Evolutionary conservation across 139 green algal genomes (phyloP), one percentile per base, ranked within the genome.

Genomic region (Micromonas commoda): DNA sequence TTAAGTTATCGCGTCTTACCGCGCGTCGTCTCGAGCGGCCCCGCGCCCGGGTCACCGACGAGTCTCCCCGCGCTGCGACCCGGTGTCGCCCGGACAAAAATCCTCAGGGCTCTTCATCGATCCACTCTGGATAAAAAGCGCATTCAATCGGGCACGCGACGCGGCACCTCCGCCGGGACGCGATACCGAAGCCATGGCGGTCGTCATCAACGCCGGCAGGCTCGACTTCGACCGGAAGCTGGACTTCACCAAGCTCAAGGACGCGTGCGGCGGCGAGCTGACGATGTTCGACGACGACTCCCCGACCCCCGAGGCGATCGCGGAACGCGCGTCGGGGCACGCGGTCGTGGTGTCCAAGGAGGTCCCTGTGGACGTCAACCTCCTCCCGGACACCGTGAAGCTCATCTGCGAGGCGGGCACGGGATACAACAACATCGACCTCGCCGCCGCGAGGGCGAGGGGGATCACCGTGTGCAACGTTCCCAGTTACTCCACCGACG

Each of bases 381-480:
- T 70, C 1, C 61, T 85, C 21, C 80, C 80, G 26, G 3, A 1
- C 2, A 68, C 3, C 3, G 75, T 85, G n/a, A 77, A 79, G 45
- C 13, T 85, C 13, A 81, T 85, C 20, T 76, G 53, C 68, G 80
- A 85, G 31, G 80, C 80, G 1, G 80, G 80, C 2, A 85, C 80
- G 2, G 80, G 80, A 16, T 85, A 76, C 67, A 85, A 85, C 53
- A 85, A 85, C 75, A 82, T 85, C 69, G 74, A 85, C 35, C 28
- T 81, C 5, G 80, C 71, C 16, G 72, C 57, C 21, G 75, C 75
- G 53, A 76, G 24, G 54, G 16, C 26, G 37, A 28, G 45, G 3
- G 75, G 75, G 34, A 81, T 85, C 76, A 60, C 29, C 1, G 80
- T 85, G 70, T 80, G 53, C 39, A 85, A 81, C 60, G 65, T 81